Conservation (phyloP, 2,329 filamentous ascomycete genomes). For the Botrytis porri region DNA sequence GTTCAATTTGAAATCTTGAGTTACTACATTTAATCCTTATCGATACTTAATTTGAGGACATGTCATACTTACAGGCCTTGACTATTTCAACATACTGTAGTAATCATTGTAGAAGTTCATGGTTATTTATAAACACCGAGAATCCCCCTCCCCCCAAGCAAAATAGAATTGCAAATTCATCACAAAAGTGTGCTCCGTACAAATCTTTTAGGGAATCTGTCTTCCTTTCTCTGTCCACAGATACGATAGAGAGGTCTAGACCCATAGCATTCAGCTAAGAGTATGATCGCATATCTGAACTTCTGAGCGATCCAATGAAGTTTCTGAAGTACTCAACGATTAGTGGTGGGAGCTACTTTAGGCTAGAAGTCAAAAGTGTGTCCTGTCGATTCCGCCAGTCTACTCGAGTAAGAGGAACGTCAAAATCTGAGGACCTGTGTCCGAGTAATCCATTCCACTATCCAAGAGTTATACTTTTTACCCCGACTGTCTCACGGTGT, state of each 20-base stretch:
- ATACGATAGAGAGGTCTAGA: background rate
- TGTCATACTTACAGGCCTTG: background rate
- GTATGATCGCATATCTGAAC: background rate
- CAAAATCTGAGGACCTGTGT: background rate
- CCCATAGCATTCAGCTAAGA: background rate
- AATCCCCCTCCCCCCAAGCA: background rate
- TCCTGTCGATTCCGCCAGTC: background rate
- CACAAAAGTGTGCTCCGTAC: background rate
- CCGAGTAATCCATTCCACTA: background rate
- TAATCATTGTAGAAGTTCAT: background rate
- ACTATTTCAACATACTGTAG: background rate
- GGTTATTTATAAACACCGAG: background rate
- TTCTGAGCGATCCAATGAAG: background rate
- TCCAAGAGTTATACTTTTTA: background rate
- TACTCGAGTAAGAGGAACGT: background rate
- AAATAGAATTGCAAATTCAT: background rate
- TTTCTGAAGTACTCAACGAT: background rate
- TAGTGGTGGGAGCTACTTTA: background rate
- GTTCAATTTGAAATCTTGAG: background rate
- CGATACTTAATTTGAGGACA: background rate
- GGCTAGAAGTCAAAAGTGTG: background rate
- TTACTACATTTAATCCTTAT: background rate
- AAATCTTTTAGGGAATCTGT: background rate
- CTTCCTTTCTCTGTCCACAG: background rate
- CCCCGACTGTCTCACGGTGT: background rate